Base-by-base conservation (phyloP, 768 basidiomycete species). In the Sarcodon sp. region DNA sequence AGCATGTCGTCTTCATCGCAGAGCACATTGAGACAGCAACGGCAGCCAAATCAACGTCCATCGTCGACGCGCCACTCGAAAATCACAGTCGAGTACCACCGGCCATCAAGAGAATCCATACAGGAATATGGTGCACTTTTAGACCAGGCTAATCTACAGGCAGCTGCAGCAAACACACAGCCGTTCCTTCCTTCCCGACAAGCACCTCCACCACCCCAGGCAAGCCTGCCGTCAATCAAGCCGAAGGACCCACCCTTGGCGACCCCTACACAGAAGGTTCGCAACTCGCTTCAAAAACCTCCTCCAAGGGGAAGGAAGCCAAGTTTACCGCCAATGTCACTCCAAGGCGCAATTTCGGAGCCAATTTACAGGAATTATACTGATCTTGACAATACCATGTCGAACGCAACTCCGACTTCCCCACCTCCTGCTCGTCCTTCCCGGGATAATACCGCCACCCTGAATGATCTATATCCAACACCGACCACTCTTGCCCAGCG, bases 391-490 rank as follows among this genome's bases (percentile, higher is more conserved):
- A 55, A 64, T 56, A 45, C 58, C 51, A 58, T 62, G 35, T 50
- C 57, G 59, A 51, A 61, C 56, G 64, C 66, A 61, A 61, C 55
- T 35, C 59, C 69, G 52, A 61, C 66, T 43, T 58, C 72, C 3
- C 65, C 77, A 0, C 79, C 86, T 1, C 87, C 87, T 7, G 80
- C 83, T 1, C 76, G 88, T 39, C 88, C 88, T 0, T 87, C 86
- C 43, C 76, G 88, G 49, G 83, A 83, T 51, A 91, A 91, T 62
- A 91, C 88, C 4, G 83, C 81, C 33, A 88, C 72, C 47, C 71
- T 90, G 44, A 79, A 73, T 64, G 87, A 91, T 65, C 66, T 89
- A 57, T 82, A 81, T 61, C 67, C 77, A 5, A 47, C 64, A 7
- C 66, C 68, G 47, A 54, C 63, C 43, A 54, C 65, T 44, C 58